These are phyloP conservation scores for Phragmites australis DNA, from an alignment of 176 grass and related monocot species.

Conservation along the genomic window DNA sequence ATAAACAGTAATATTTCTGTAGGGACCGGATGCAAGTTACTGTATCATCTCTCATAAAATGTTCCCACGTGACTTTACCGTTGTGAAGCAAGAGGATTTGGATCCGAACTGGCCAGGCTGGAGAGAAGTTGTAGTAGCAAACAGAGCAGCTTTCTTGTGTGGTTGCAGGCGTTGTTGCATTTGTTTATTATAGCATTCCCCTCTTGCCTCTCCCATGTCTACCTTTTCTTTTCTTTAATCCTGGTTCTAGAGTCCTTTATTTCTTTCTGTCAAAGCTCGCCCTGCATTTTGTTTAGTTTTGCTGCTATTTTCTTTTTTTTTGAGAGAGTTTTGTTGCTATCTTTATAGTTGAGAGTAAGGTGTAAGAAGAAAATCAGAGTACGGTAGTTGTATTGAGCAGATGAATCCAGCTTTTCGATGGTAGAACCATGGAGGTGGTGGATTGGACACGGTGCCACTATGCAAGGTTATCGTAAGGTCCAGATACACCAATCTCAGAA, in stretches of 20 bases:
- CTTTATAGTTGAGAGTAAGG: neutral
- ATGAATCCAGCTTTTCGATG: neutral
- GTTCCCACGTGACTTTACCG: too few relatives aligned
- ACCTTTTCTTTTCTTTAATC: slow-evolving; percentile 22
- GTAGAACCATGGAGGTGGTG: neutral
- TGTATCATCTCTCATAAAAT: too few relatives aligned
- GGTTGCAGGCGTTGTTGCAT: slow-evolving; percentile 22
- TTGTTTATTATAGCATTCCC: slow-evolving; percentile 27
- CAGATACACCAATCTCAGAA: neutral
- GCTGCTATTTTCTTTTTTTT: neutral
- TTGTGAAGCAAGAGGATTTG: too few relatives aligned
- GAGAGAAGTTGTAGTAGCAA: neutral
- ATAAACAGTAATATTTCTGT: too few relatives aligned
- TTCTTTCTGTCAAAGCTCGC: slow-evolving; percentile 24
- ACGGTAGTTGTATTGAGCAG: neutral
- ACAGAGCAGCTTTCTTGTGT: slow-evolving; percentile 2
- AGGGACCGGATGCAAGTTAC: too few relatives aligned
- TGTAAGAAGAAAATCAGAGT: neutral
- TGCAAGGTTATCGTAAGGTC: neutral
- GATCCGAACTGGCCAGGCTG: too few relatives aligned
- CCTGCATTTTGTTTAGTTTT: neutral
- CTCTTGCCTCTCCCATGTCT: neutral
- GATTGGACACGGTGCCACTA: neutral
- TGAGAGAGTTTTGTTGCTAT: too few relatives aligned
- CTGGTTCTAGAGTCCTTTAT: neutral